These are phyloP conservation scores for Myriosclerotinia duriaeana DNA, from an alignment of 2,329 filamentous ascomycete genomes.

Conservation along the genomic window DNA sequence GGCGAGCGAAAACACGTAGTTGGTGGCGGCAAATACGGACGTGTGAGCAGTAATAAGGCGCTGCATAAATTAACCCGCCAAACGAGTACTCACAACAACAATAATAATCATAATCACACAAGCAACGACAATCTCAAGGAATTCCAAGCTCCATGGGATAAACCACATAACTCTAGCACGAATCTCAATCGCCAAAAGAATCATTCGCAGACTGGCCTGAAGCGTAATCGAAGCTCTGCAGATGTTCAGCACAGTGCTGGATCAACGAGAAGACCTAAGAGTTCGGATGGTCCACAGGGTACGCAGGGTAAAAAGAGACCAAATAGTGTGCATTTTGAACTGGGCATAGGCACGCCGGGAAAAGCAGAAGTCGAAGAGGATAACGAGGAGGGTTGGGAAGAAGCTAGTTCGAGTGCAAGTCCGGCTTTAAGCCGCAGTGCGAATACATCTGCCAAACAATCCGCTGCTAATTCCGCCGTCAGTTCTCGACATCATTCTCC, in stretches of 20 bases:
- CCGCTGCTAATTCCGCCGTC: constrained; percentile 44
- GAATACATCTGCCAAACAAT: constrained; percentile 37
- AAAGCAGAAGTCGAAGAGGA: constrained; percentile 41
- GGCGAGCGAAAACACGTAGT: constrained; percentile 35
- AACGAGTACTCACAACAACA: constrained; percentile 31
- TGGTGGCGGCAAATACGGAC: constrained; percentile 28
- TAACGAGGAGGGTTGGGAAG: constrained; percentile 63
- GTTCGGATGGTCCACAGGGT: constrained; percentile 43
- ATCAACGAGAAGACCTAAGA: constrained; percentile 48
- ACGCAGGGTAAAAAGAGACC: constrained; percentile 35
- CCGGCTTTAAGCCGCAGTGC: constrained; percentile 55
- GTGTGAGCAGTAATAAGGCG: constrained; percentile 38
- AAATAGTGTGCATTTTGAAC: constrained; percentile 61
- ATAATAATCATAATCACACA: constrained; percentile 29
- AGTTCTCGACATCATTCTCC: constrained; percentile 39
- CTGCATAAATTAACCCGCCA: constrained; percentile 34
- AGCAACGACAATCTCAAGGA: constrained; percentile 36
- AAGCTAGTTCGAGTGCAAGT: constrained; percentile 63
- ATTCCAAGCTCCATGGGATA: constrained; percentile 35
- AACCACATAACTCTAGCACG: constrained; percentile 35
- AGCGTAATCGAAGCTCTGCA: constrained; percentile 56
- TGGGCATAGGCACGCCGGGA: constrained; percentile 44
- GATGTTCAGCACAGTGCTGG: constrained; percentile 8
- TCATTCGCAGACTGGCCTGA: constrained; percentile 54
- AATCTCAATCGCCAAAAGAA: constrained; percentile 48